Evolutionary conservation across 1,284 basidiomycete species (phyloP), one percentile per base, ranked within the genome.

Genomic region (Baeospora myosura): DNA sequence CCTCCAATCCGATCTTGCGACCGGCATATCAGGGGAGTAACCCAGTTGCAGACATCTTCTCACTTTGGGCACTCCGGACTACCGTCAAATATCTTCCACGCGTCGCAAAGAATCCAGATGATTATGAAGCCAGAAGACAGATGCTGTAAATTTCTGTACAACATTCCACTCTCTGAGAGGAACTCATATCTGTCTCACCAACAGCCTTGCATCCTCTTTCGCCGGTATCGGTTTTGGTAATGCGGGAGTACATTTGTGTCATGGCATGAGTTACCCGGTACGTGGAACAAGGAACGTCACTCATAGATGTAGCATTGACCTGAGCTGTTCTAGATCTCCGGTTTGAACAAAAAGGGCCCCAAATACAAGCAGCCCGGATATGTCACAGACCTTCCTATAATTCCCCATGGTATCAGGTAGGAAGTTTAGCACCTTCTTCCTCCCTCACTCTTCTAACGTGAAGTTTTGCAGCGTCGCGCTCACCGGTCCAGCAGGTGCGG

Each of bases 151-250:
- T 65, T 8, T 25, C 44, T 23, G n/a, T n/a, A n/a, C n/a, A n/a
- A n/a, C n/a, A n/a, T 18, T 24, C 16, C 12, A 23, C 11, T 39
- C 24, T 35, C 12, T 30, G 4, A 24, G 12, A 16, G 20, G 4
- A 7, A 10, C 18, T 18, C 30, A 17, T 21, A 11, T 44, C 23
- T 49, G 32, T 22, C 47, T 34, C 20, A 44, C 16, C 34, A 34
- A 16, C 49, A 89, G 87, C 30, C 66, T 94, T 41, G 88, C 89
- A 1, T 74, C 88, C n/a, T 88, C 88, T 5, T 90, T 92, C 49
- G 93, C 93, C 47, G 94, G 93, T 36, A 95, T 96, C 45, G 93
- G 93, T 0, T 97, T 97, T 55, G 94, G 94, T 26, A 96, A 95
- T 57, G 93, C 85, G 16, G 93, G 93, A 23, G 92, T 96, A 4